These are phyloP conservation scores for Malus hybrid DNA, from an alignment of 331 rosid genomes.

Conservation along the genomic window DNA sequence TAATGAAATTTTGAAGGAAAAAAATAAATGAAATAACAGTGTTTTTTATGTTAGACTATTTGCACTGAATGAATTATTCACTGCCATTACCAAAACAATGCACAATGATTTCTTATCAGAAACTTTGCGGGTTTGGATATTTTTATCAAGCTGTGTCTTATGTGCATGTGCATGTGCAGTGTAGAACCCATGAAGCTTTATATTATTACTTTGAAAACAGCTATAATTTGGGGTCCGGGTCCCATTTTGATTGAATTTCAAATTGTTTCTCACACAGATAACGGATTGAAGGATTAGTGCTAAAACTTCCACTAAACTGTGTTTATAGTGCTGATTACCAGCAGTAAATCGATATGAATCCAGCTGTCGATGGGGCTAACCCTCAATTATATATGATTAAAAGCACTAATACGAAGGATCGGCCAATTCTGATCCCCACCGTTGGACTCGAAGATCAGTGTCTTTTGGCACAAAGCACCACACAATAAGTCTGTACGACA, in stretches of 20 bases:
- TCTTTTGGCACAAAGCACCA: constrained; percentile 19
- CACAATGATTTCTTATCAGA: constrained; percentile 7
- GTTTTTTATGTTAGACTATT: neutral
- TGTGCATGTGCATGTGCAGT: neutral
- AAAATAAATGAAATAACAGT: too few relatives aligned
- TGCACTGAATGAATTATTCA: neutral
- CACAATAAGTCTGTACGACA: neutral
- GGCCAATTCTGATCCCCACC: constrained; percentile 15
- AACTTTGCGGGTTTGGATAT: neutral
- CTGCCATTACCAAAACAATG: constrained; percentile 3
- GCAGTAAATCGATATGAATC: neutral
- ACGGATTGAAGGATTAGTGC: neutral
- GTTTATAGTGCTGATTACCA: neutral
- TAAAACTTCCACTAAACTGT: neutral
- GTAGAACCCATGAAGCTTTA: neutral
- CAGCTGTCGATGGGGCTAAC: constrained; percentile 31
- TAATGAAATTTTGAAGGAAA: too few relatives aligned
- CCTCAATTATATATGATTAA: constrained; percentile 6
- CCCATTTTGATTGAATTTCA: constrained; percentile 20
- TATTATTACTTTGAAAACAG: neutral
- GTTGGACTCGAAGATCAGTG: neutral
- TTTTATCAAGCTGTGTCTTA: neutral
- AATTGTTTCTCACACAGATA: neutral
- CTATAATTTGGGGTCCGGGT: constrained; percentile 14
- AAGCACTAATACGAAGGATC: constrained; percentile 5